phyloP scores from a whole-genome alignment of 352 stramenopile genomes.

The Phytophthora niederhauseri region DNA sequence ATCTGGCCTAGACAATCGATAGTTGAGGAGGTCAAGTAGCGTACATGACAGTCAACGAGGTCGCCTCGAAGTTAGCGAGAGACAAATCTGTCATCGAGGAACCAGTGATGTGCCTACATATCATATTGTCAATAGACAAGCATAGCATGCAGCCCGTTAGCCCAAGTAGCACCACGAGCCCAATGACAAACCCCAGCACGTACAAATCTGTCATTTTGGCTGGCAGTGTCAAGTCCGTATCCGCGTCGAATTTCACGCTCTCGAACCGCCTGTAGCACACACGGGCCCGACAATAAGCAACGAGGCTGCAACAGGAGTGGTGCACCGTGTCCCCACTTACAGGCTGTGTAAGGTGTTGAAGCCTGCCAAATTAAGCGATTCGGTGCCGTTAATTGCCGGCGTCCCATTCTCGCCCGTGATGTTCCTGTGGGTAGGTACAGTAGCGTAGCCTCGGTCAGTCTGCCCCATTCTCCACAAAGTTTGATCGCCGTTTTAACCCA shows the following conservation, averaged over 20 bases:
- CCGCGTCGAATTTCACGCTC: not conserved
- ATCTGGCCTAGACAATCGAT: too few species aligned
- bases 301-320: too few species aligned
- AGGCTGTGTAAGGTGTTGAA: not conserved
- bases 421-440: slow-evolving; percentile 8
- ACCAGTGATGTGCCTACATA: not conserved
- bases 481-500: not conserved
- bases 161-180: not conserved
- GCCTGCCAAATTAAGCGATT: not conserved
- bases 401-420: not conserved
- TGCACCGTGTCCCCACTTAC: not conserved
- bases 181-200: not conserved
- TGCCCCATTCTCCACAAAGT: not conserved
- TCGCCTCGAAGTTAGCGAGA: not conserved
- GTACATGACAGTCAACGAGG: slow-evolving; percentile 4
- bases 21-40: not conserved
- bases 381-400: not conserved
- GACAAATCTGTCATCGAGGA: not conserved
- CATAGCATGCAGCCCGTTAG: not conserved
- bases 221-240: not conserved
- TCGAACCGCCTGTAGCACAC: slow-evolving; percentile 2
- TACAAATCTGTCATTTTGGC: not conserved
- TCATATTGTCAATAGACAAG: not conserved
- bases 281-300: too few species aligned
- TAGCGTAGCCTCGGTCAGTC: not conserved